Base-by-base conservation (phyloP, 1,284 basidiomycete species). In the Fereydounia khargensis region DNA sequence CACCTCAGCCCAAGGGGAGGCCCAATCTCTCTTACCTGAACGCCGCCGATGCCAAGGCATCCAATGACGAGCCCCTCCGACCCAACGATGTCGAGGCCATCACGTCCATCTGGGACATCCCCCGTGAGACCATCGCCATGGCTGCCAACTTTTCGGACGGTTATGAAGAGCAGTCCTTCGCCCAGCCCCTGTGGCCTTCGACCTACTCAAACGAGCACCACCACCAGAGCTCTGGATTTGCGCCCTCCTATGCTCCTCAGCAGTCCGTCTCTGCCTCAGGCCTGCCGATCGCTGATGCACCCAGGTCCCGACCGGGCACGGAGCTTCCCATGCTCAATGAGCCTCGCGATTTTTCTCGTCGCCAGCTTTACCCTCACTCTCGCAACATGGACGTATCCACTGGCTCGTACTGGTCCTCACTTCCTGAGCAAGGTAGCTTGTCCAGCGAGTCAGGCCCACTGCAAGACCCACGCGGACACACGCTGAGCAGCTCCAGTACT, bases 41-140 rank as follows among this genome's bases (percentile, higher is more conserved):
- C 8, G 22, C 20, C 32, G 14, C 32, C n/a, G 13, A 8, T 17
- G 32, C 10, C 22, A 18, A 33, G 16, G 16, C 16, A 4, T 8
- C 16, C 18, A 39, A 47, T 16, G 20, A 42, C 13, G 48, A 56
- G 21, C 59, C 59, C n/a, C 43, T 42, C n/a, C 42, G 49, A 23
- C 17, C 59, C 8, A 41, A 48, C 6, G 59, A 62, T 0, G 54
- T 62, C 33, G 50, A 50, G 41, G 59, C 59, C 10, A 50, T 47
- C 10, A 53, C 59, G 0, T 57, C 59, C 9, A 49, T 47, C 35
- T 62, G 59, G 59, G 47, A 51, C 23, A 20, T 53, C 23, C 54
- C 59, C n/a, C 47, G 59, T 21, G 54, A 62, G 3, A 62, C 54
- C 11, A 41, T 62, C 28, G 33, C 59, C 32, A 62, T 62, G 54